Base-by-base conservation (phyloP, 805 yeast species). In the Saccharomyces jurei region DNA sequence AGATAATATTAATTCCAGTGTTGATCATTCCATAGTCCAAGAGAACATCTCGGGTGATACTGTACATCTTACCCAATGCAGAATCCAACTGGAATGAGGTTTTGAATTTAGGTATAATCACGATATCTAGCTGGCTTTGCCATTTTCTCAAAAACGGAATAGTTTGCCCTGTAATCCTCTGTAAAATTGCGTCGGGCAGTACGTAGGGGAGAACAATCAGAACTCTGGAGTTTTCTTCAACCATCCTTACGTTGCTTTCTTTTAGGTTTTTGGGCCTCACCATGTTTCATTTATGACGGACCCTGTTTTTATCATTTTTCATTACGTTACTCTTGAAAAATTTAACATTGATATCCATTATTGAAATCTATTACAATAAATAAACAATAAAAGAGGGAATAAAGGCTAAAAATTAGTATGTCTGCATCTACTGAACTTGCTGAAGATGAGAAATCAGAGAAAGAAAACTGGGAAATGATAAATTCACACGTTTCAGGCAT, bases 391-490 rank as follows among this genome's bases (percentile, higher is more conserved):
- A 22, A 46, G 5, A 14, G 21, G 14, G 9, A 4, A 25, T 8
- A 50, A n/a, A 10, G 14, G 41, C 22, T 14, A 10, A n/a, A 27
- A 26, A 36, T 13, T n/a, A 32, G 26, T 36, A 31, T 30, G 21
- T 31, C 41, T 11, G 11, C 31, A 3, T 17, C 44, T 17, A 29
- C 21, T 11, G 13, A 22, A 21, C n/a, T 29, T 14, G 59, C 51
- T 30, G 65, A 71, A 49, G 81, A 76, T 53, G 8, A 8, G 11
- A n/a, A 36, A 21, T 67, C 63, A 52, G 92, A 87, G 59, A 66
- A 72, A 53, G 56, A 76, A 44, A 74, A 75, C 55, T 88, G 95
- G 95, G 80, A 76, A 31, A 64, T 67, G 26, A 68, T 82, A 46
- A 77, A 74, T 56, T 74, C 74, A 54, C 59, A 69, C 2, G 21